phyloP scores from a whole-genome alignment of 129 eudicot genomes.

The Mikania micrantha region DNA sequence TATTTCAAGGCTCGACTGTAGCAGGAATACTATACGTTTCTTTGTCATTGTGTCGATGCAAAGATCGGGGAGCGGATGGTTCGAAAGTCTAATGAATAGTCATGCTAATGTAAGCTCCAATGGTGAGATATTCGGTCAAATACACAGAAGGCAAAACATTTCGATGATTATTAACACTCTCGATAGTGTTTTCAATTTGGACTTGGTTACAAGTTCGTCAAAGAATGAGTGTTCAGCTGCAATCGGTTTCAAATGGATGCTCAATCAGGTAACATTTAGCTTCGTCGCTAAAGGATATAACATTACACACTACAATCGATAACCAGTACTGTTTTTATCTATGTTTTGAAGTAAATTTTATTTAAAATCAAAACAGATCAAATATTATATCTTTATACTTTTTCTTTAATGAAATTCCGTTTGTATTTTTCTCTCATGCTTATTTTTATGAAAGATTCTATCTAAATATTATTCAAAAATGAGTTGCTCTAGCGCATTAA shows the following conservation, averaged over 20 bases:
- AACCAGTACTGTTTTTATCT: too few species aligned
- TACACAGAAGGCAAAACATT: conserved; percentile 58
- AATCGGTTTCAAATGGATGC: conserved; percentile 98
- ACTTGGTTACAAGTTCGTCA: conserved; percentile 81
- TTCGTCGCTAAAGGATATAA: neutral
- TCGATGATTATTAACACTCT: conserved; percentile 56
- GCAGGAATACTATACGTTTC: conserved; percentile 54
- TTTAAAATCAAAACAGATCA: too few species aligned
- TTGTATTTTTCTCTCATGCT: too few species aligned
- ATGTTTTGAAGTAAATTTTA: too few species aligned
- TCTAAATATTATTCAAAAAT: too few species aligned
- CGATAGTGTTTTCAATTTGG: conserved; percentile 79
- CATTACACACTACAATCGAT: too few species aligned
- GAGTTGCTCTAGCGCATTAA: too few species aligned
- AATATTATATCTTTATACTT: too few species aligned
- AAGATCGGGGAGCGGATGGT: conserved; percentile 99
- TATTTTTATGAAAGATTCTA: too few species aligned
- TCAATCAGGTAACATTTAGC: conserved; percentile 61
- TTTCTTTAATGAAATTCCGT: too few species aligned
- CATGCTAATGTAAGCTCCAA: conserved; percentile 78
- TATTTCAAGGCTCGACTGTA: conserved; percentile 54
- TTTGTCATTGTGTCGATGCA: conserved; percentile 84
- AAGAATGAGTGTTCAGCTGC: conserved; percentile 89
- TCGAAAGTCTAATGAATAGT: conserved; percentile 84
- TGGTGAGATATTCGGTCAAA: conserved; percentile 77